Conservation (phyloP, 1,139 yeast genomes). For the Suhomyces guaymorum region DNA sequence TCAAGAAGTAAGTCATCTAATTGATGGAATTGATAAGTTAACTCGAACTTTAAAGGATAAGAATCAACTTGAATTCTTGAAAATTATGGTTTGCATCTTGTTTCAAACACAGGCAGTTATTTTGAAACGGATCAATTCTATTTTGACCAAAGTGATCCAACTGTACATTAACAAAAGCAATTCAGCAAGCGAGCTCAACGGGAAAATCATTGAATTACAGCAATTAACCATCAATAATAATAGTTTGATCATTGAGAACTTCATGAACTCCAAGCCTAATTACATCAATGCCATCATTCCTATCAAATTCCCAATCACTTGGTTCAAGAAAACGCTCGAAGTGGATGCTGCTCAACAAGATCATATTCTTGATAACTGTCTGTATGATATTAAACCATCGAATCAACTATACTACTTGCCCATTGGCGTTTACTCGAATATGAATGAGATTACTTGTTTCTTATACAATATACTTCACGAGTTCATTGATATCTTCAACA, state of each 20-base stretch:
- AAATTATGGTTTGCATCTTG: constrained; percentile 33
- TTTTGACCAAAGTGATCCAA: constrained; percentile 27
- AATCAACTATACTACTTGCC: constrained; percentile 37
- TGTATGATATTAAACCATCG: constrained; percentile 18
- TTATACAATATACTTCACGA: constrained; percentile 34
- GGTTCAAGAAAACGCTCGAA: constrained; percentile 27
- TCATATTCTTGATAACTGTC: constrained; percentile 12
- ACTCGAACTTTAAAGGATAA: constrained; percentile 18
- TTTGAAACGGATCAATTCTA: constrained; percentile 30
- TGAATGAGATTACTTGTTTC: constrained; percentile 37
- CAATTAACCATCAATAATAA: constrained; percentile 28
- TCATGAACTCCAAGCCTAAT: constrained; percentile 29
- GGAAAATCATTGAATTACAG: constrained; percentile 33
- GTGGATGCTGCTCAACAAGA: constrained; percentile 18
- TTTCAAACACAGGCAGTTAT: constrained; percentile 33
- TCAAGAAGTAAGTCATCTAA: constrained; percentile 28
- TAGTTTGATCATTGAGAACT: constrained; percentile 23
- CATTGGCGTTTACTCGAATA: constrained; percentile 37
- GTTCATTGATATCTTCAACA: constrained; percentile 31
- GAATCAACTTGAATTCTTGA: constrained; percentile 23
- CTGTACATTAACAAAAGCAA: constrained; percentile 23
- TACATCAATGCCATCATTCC: constrained; percentile 32
- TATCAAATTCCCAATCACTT: constrained; percentile 35
- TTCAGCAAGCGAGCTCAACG: constrained; percentile 20
- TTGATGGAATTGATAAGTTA: constrained; percentile 23